Conservation (phyloP, 1,284 basidiomycete genomes). For the Porogramme epimiltina region DNA sequence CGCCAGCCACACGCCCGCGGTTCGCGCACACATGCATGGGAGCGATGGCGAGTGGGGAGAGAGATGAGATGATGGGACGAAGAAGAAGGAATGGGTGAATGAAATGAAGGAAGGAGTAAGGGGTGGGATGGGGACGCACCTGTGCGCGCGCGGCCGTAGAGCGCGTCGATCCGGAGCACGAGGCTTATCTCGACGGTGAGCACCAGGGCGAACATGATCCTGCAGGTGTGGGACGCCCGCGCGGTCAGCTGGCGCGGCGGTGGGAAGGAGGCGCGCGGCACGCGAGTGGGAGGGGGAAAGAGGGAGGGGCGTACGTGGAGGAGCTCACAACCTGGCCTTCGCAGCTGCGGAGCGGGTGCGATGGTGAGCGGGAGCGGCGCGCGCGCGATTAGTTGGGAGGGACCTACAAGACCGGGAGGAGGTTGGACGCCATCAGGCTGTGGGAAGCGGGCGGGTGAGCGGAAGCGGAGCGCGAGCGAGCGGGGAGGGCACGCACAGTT, state of each 20-base stretch:
- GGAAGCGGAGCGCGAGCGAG: not conserved
- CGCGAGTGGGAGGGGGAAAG: too few relatives aligned
- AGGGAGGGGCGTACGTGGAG: too few relatives aligned
- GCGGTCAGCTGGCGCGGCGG: too few relatives aligned
- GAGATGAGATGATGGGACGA: not conserved
- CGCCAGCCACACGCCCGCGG: too few relatives aligned
- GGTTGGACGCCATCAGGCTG: too few relatives aligned
- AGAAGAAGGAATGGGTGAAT: not conserved
- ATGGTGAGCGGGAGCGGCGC: too few relatives aligned
- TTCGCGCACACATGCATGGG: not conserved
- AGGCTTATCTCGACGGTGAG: slow-evolving; percentile 19
- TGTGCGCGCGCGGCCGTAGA: slow-evolving; percentile 14
- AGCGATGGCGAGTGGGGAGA: not conserved
- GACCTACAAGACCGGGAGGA: not conserved
- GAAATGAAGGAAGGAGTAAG: not conserved
- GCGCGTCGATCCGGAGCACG: slow-evolving; percentile 20
- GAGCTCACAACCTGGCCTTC: too few relatives aligned
- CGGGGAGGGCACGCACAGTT: slow-evolving; percentile 16
- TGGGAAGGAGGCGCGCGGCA: too few relatives aligned
- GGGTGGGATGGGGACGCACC: not conserved
- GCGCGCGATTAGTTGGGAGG: too few relatives aligned
- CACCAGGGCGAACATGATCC: slow-evolving; percentile 3
- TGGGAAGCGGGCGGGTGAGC: too few relatives aligned
- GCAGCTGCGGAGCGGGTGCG: too few relatives aligned
- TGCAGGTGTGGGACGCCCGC: too few relatives aligned